Evolutionary conservation across 148 eudicot genomes (phyloP).

Genomic region (Camellia sinensis): DNA sequence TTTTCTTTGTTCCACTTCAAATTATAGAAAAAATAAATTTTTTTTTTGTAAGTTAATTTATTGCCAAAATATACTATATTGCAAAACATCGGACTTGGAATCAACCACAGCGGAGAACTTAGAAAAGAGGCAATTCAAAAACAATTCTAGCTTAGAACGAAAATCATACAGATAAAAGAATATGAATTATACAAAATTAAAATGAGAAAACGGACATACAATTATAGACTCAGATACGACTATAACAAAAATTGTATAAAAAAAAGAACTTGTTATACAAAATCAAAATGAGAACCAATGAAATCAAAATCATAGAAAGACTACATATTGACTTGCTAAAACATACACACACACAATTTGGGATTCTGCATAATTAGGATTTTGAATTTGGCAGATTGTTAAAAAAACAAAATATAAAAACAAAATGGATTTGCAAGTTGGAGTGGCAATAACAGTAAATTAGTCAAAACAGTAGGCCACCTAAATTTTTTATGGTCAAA

Average conservation of each 20-base stretch:
- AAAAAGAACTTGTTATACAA: background rate
- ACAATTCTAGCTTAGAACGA: too few relatives aligned
- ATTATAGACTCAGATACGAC: too few relatives aligned
- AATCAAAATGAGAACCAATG: background rate
- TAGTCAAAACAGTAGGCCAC: conserved; percentile 25
- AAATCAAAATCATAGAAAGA: background rate
- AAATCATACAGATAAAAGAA: background rate
- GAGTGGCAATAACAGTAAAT: conserved; percentile 23
- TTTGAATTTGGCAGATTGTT: background rate
- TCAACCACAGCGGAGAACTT: too few relatives aligned
- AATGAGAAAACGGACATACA: background rate
- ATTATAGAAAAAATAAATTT: background rate
- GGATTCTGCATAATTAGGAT: background rate
- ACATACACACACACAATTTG: background rate
- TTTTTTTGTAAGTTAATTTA: too few relatives aligned
- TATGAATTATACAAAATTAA: background rate
- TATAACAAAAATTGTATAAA: too few relatives aligned
- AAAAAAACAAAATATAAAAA: too few relatives aligned
- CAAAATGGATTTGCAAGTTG: background rate
- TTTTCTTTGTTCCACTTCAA: background rate
- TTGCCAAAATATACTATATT: too few relatives aligned
- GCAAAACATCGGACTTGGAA: too few relatives aligned
- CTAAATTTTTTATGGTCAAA: conserved; percentile 25
- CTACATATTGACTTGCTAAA: background rate
- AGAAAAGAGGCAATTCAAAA: too few relatives aligned